Evolutionary conservation across 164 flowering plant species (phyloP), one percentile per base, ranked within the genome.

Genomic region (Tinospora cordifolia): DNA sequence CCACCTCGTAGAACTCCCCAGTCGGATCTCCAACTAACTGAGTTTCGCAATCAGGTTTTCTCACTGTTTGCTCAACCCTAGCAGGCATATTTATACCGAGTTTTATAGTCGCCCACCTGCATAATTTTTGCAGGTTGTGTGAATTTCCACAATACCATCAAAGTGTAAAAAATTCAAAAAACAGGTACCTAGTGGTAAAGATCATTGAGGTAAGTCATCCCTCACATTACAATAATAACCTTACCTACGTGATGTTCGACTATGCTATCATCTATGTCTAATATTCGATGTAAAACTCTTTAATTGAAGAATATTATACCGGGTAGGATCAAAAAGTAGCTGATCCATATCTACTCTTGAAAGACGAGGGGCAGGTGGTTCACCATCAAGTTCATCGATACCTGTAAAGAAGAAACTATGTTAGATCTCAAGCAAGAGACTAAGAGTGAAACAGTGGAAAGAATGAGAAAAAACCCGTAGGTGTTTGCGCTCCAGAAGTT

Each of bases 41-140:
- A 47, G 74, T 15, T 21, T 87, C 93, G 14, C 51, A 75, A 12
- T 82, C 86, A 34, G 25, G 75, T 81, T 72, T 79, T 73, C 91
- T 84, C 49, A 80, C 67, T 0, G 86, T 84, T 65, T 86, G 82
- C 59, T 89, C 97, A 3, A 80, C 92, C 6, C 85, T 74, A 8
- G 92, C 92, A 44, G 93, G 91, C 93, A 87, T 86, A 82, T 87
- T 87, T 19, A 79, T 40, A 3, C 97, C 97, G 75, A 91, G 70
- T 70, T 73, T 84, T 17, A 84, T 84, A 38, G 84, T 84, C 46
- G 87, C 82, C 89, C 89, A 87, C 81, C 96, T 90, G 77, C 74
- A 69, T 10, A 24, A 40, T 36, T 39, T 41, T 5, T 8, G 13
- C 46, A 54, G 51, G 63, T 15, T 25, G 39, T 2, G 68, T 44